Evolutionary conservation across 176 grass and related monocot species (phyloP), one percentile per base, ranked within the genome.

Genomic region (Cenchrus purpureus): DNA sequence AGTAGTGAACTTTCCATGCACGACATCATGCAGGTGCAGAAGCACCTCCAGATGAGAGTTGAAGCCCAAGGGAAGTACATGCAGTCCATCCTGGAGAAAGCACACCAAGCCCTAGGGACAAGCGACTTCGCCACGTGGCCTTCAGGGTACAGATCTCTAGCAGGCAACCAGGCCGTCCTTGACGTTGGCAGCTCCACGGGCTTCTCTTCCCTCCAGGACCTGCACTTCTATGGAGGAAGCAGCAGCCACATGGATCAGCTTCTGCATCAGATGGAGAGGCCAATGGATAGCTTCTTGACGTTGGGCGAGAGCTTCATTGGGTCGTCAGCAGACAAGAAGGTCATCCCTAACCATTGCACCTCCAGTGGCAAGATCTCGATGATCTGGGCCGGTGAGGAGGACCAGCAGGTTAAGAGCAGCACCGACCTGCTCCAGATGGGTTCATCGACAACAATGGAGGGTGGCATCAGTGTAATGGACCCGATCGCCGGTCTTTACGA

Each of bases 61-160:
- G 97, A 99, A 61, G 93, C 97, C 64, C 93, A 96, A 86, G 93
- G 93, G 19, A 99, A 96, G 84, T 99, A 99, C 84, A 99, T 96
- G 97, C 93, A 99, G 79, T 92, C 91, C 59, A 99, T 99, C 82
- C 77, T 99, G 79, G 88, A 99, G 76, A 96, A 94, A 91, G 97
- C 97, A 14, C 91, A 88, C 82, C 91, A 95, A 85, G 86, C 90
- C 15, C 84, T 94, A 1, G 71, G 76, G 1, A 81, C 81, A 5
- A 85, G 86, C 45, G 89, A 90, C 68, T 76, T 66, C 48, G 43
- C 70, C 76, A 84, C 89, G 7, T 84, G 85, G 89, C 76, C 86
- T 0, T 65, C 61, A 0, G 90, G 83, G 8, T 95, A 94, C 73
- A 91, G 86, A 83, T 83, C 75, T 49, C 86, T 87, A 69, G 37